phyloP scores from a whole-genome alignment of 805 yeast species.

The Metschnikowia proteae region DNA sequence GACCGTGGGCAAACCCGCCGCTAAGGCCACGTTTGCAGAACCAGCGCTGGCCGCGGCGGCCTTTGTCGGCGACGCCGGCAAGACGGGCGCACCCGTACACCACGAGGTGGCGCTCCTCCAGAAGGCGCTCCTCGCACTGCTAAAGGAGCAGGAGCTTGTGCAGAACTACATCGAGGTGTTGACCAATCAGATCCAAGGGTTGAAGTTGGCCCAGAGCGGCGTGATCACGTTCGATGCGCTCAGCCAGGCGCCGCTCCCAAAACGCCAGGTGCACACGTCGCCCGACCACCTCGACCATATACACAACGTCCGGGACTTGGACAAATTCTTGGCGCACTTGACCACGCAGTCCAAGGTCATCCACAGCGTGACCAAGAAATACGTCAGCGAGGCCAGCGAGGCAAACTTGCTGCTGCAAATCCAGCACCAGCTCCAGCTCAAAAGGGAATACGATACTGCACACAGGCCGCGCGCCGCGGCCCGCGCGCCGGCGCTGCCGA shows the following conservation, averaged over 20 bases:
- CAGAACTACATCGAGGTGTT: conserved; percentile 41
- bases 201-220: conserved; percentile 41
- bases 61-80: no score
- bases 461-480: not conserved
- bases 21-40: no score
- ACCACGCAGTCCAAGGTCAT: conserved; percentile 36
- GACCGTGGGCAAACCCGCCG: not conserved
- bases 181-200: conserved; percentile 41
- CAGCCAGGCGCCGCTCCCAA: conserved; percentile 15
- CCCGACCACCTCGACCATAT: conserved; percentile 38
- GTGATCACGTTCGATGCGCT: conserved; percentile 42
- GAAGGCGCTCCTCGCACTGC: conserved; percentile 30
- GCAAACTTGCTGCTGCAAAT: conserved; percentile 19
- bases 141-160: conserved; percentile 42
- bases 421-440: conserved; percentile 18
- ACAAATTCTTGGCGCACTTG: conserved; percentile 35
- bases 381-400: conserved; percentile 12
- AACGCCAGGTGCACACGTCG: conserved; percentile 12
- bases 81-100: not conserved
- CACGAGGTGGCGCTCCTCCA: conserved; percentile 26
- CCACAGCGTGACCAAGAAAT: conserved; percentile 36
- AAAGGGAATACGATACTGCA: not conserved
- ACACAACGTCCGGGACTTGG: conserved; percentile 38
- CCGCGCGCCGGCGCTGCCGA: not conserved
- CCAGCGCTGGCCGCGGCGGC: no score